Base-by-base conservation (phyloP, 768 basidiomycete species). In the Mycena crocata region DNA sequence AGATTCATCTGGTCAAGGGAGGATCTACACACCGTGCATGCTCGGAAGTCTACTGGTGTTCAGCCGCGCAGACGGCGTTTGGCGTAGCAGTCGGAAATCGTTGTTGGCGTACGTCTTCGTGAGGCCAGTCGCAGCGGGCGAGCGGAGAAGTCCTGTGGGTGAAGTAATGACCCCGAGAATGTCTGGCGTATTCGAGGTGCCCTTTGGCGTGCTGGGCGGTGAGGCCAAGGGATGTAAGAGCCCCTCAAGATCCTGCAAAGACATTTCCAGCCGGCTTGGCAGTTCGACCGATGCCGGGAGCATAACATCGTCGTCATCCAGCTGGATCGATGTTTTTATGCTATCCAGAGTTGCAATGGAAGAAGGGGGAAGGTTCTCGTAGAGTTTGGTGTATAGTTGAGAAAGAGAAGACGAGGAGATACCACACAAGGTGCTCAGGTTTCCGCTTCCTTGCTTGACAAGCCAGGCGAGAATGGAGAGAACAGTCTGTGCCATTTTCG, bases 31-130 rank as follows among this genome's bases (percentile, higher is more conserved):
- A 86, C 86, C 93, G 78, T 95, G 94, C 82, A 89, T 90, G 77
- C 94, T 95, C 13, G 94, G 94, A 48, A 95, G 82, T 72, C 94
- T 84, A 78, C 93, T 95, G 60, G 93, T 95, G 73, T 95, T 95
- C 75, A 93, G 86, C 71, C 92, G 86, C 68, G 90, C 86, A 13
- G 87, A 85, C 34, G 92, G 85, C 44, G 82, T 79, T 76, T 90
- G 89, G 52, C 93, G 82, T 69, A 93, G 80, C 73, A 92, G 87
- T 57, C 94, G 84, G 71, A 95, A 95, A 76, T 95, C 93, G 71
- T 95, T 94, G 74, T 87, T 91, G 24, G 75, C 76, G 69, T 95
- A 95, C 66, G 86, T 94, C 79, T 94, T 95, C 14, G 94, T 94
- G 30, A 95, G 83, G 21, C 91, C 92, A 0, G 91, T 91, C 26